Percentiles rank a stretch among this genome's conserved stretches.
phyloP scores from a whole-genome alignment of 2,329 filamentous ascomycete genomes.

The Cercospora sp. region DNA sequence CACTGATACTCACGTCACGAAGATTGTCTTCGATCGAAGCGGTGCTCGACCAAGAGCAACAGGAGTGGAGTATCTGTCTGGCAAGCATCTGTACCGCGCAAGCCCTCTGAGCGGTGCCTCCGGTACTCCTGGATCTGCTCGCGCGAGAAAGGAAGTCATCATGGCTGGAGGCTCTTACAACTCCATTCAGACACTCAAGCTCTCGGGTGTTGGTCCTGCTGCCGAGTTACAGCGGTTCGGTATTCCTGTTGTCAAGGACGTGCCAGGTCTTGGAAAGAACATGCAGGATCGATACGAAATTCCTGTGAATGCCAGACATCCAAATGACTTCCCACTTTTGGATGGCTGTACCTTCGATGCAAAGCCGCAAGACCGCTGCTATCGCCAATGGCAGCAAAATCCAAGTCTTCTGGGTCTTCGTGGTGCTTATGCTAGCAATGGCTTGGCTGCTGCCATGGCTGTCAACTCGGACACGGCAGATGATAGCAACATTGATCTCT shows the following conservation, averaged over 20 bases:
- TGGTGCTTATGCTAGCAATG: slow-evolving; percentile 52
- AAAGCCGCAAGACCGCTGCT: slow-evolving; percentile 42
- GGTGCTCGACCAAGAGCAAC: slow-evolving; percentile 49
- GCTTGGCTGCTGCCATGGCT: slow-evolving; percentile 54
- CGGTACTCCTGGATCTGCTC: slow-evolving; percentile 44
- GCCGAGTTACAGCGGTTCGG: slow-evolving; percentile 54
- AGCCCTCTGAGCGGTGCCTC: slow-evolving; percentile 37
- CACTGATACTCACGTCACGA: slow-evolving; percentile 63
- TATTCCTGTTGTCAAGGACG: slow-evolving; percentile 57
- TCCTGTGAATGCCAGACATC: slow-evolving; percentile 49
- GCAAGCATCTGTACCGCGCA: slow-evolving; percentile 41
- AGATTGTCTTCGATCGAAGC: slow-evolving; percentile 63
- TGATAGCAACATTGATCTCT: slow-evolving; percentile 53
- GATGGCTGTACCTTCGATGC: slow-evolving; percentile 43
- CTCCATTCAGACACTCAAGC: slow-evolving; percentile 63
- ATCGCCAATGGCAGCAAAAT: slow-evolving; percentile 45
- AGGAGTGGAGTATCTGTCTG: slow-evolving; percentile 46
- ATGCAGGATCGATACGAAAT: slow-evolving; percentile 62
- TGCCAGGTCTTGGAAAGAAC: slow-evolving; percentile 63
- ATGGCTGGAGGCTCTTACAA: slow-evolving; percentile 57
- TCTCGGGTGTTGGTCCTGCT: slow-evolving; percentile 60
- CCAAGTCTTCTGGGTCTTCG: slow-evolving; percentile 39
- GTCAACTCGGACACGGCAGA: slow-evolving; percentile 41
- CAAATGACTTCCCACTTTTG: slow-evolving; percentile 40
- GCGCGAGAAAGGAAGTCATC: slow-evolving; percentile 48